These are phyloP conservation scores for Aspergillus carlsbadensis DNA, from an alignment of 495 filamentous ascomycete species.

Conservation along the genomic window DNA sequence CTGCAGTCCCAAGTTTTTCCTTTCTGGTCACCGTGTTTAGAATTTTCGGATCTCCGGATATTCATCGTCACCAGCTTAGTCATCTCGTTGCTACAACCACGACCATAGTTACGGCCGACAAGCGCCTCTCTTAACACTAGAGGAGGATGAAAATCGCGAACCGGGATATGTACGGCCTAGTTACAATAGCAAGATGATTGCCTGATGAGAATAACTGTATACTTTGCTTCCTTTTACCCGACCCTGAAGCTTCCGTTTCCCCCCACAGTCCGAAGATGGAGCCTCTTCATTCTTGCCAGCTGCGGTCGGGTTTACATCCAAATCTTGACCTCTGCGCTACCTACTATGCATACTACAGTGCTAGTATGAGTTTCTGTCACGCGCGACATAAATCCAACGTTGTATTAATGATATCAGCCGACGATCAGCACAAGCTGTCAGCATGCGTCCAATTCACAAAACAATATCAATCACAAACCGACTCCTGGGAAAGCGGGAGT, in stretches of 20 bases:
- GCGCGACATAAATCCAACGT: no score
- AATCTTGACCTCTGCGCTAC: not conserved
- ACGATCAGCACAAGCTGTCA: no score
- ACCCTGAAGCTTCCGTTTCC: no score
- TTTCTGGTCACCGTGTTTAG: constrained; percentile 17
- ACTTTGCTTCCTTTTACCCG: no score
- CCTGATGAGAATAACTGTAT: not conserved
- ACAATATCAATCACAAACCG: not conserved
- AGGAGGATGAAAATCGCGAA: no score
- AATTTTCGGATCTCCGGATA: constrained; percentile 45
- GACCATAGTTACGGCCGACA: not conserved
- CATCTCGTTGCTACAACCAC: constrained; percentile 18
- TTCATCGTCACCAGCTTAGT: constrained; percentile 26
- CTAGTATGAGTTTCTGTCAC: not conserved
- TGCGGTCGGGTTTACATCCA: not conserved
- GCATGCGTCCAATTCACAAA: not conserved
- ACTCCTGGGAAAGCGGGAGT: not conserved
- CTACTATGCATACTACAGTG: not conserved
- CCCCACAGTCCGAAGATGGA: not conserved
- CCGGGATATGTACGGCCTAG: no score
- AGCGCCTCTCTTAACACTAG: not conserved
- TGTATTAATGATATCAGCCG: no score
- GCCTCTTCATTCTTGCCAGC: not conserved
- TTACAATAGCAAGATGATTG: no score
- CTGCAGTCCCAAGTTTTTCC: constrained; percentile 38